Conservation (phyloP, 352 stramenopile genomes). For the Globisporangium polare region DNA sequence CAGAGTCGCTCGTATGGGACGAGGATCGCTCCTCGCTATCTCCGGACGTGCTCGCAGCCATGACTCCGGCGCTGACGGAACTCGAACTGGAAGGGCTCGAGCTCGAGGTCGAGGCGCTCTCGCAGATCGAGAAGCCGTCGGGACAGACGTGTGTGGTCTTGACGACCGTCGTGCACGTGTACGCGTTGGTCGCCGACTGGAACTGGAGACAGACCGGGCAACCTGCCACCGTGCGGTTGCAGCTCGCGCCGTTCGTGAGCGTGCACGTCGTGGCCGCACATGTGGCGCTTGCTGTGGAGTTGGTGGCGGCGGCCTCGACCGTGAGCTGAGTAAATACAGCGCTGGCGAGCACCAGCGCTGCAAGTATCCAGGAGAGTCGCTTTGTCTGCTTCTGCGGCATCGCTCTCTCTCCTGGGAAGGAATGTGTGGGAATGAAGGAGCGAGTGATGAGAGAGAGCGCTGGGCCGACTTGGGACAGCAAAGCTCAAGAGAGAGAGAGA, state of each 20-base stretch:
- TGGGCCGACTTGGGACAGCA: too few relatives aligned
- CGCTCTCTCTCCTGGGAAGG: not conserved
- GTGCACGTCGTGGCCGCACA: slow-evolving; percentile 10
- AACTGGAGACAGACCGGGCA: slow-evolving; percentile 15
- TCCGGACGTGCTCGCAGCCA: not conserved
- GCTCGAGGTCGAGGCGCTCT: not conserved
- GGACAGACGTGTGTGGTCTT: slow-evolving; percentile 8
- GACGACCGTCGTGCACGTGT: slow-evolving; percentile 9
- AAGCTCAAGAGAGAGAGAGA: too few relatives aligned
- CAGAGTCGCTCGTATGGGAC: not conserved
- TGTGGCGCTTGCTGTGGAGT: not conserved
- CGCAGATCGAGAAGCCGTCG: not conserved
- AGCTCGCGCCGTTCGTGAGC: not conserved
- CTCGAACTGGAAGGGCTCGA: not conserved
- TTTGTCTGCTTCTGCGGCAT: not conserved
- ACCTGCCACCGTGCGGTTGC: slow-evolving; percentile 9
- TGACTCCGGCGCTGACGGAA: not conserved
- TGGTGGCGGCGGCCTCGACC: not conserved
- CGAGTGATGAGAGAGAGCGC: not conserved
- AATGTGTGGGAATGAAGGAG: not conserved
- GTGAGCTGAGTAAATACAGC: not conserved
- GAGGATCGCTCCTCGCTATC: not conserved
- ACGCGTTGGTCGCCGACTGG: not conserved
- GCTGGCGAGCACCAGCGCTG: slow-evolving; percentile 7
- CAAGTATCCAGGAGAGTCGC: slow-evolving; percentile 1